Evolutionary conservation across 2,329 filamentous ascomycete species (phyloP).

Genomic region (Colletotrichum kahawae): DNA sequence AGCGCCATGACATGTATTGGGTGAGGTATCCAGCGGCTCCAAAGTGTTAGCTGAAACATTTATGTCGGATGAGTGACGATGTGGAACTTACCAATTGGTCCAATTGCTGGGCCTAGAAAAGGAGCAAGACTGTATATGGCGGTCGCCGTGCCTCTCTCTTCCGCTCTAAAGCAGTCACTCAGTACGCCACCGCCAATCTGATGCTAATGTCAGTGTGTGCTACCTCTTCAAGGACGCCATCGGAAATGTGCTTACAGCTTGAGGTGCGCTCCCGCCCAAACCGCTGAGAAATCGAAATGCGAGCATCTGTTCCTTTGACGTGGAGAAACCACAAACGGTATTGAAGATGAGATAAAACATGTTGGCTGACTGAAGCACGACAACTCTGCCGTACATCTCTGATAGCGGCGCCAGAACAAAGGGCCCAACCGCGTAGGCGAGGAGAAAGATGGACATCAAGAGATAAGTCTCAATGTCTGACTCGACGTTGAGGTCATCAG

Average conservation of each 20-base stretch:
- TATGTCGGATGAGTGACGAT: too few species aligned
- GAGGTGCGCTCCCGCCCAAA: conserved; percentile 48
- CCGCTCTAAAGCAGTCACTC: conserved; percentile 52
- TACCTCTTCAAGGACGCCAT: fast-evolving
- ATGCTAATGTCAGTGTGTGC: background rate
- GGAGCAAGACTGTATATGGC: conserved; percentile 43
- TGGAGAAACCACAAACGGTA: conserved; percentile 53
- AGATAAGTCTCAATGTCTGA: conserved; percentile 50
- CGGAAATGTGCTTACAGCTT: conserved; percentile 38
- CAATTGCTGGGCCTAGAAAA: conserved; percentile 47
- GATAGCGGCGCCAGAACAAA: conserved; percentile 56
- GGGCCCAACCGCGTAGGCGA: conserved; percentile 60
- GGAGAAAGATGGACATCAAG: conserved; percentile 64
- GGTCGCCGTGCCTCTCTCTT: conserved; percentile 39
- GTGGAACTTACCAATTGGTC: conserved; percentile 37
- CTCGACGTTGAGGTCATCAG: conserved; percentile 47
- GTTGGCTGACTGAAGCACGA: conserved; percentile 49
- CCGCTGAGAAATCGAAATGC: conserved; percentile 56
- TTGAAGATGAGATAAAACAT: conserved; percentile 61
- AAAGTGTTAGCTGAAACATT: background rate
- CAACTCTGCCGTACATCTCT: conserved; percentile 54
- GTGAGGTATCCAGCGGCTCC: conserved; percentile 43
- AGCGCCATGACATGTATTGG: conserved; percentile 44
- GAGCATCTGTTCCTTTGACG: conserved; percentile 50
- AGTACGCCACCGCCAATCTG: conserved; percentile 50